Conservation (phyloP, 208 protist genomes). For the Leishmania amazonensis region DNA sequence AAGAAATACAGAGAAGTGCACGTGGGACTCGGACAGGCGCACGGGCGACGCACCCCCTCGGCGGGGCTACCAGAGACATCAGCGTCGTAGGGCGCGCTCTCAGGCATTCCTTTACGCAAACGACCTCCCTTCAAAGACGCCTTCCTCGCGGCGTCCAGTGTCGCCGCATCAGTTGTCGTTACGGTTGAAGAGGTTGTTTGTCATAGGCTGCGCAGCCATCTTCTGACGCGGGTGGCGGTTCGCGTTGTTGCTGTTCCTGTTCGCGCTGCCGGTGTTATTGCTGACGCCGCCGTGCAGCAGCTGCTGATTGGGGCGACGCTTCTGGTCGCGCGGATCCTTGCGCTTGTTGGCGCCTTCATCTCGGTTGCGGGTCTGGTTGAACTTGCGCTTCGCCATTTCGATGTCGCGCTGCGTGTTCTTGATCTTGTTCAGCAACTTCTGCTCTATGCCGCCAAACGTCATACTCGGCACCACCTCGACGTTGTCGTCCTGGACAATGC, state of each 20-base stretch:
- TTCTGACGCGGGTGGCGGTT: conserved; percentile 18
- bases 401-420: conserved; percentile 61
- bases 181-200: conserved; percentile 48
- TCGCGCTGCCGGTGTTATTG: not conserved
- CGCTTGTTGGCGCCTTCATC: conserved; percentile 33
- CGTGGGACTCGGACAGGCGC: not conserved
- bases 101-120: not conserved
- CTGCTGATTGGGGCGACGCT: conserved; percentile 30
- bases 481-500: conserved; percentile 79
- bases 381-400: conserved; percentile 47
- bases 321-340: conserved; percentile 36
- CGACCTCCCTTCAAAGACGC: not conserved
- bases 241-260: conserved; percentile 7
- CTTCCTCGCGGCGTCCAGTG: no score
- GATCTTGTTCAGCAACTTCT: conserved; percentile 78
- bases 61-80: not conserved
- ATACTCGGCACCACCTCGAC: conserved; percentile 84
- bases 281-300: not conserved
- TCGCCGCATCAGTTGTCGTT: conserved; percentile 28
- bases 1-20: not conserved
- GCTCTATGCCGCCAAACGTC: conserved; percentile 71
- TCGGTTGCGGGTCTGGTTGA: conserved; percentile 37
- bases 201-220: conserved; percentile 25
- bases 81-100: not conserved
- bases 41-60: not conserved